Evolutionary conservation across 148 eudicot genomes (phyloP), one percentile per base, ranked within the genome.

Genomic region (Linanthus parryae): DNA sequence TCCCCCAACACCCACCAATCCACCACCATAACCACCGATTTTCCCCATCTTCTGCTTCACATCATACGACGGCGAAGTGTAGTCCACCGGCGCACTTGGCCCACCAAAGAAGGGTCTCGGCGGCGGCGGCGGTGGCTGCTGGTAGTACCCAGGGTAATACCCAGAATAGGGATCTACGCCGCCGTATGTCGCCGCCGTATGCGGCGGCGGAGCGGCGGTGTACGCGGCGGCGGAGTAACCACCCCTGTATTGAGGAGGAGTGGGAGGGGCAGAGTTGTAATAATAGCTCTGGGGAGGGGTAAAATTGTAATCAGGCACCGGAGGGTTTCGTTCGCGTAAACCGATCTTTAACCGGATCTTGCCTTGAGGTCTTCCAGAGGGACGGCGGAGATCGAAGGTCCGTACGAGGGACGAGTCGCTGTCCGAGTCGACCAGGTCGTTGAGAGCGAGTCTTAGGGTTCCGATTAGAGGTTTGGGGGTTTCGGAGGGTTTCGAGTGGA

Each of bases 1-100:
- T 28, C 97, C 94, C 0, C 75, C 69, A 27, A 77, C 72, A 0
- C 73, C 75, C 40, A 83, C 75, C 67, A 56, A 7, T 6, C 74
- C 75, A 0, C 65, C 2, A 10, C 78, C 70, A 8, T 49, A 11
- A 25, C 59, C 54, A 18, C 63, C 75, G 30, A 49, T 17, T 17
- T 38, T 67, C 16, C 64, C 66, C 1, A 19, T 61, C 48, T 58
- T 61, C 2, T 55, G 45, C 61, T 67, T 78, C 58, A 63, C 69
- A 40, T 84, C 94, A 51, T 73, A 75, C 9, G 65, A 7, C 47
- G 3, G 22, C n/a, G 29, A 56, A 1, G 72, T 34, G 15, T 68
- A 80, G 45, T 74, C 95, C 29, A 82, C 76, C 3, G 95, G 95
- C 2, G 95, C 95, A 9, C 90, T 82, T 0, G 97, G 97, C 31